phyloP scores from a whole-genome alignment of 2,329 filamentous ascomycete genomes.

The Rutstroemia sp. region DNA sequence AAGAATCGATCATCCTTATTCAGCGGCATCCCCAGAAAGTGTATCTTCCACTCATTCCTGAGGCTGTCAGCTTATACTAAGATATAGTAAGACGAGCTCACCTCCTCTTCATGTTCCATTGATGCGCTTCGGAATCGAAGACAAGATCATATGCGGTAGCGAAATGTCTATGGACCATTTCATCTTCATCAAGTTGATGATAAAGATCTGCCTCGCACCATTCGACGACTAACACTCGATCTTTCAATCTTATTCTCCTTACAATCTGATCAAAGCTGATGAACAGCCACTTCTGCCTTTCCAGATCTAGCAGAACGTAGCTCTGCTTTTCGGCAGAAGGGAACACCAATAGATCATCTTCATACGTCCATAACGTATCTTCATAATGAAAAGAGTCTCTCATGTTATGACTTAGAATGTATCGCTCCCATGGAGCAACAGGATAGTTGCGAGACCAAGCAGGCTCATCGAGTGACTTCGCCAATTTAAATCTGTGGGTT shows the following conservation, averaged over 20 bases:
- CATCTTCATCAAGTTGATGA: constrained; percentile 43
- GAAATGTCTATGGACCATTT: constrained; percentile 49
- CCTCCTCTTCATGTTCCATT: constrained; percentile 42
- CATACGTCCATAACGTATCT: constrained; percentile 48
- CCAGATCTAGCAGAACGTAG: constrained; percentile 45
- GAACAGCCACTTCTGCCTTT: constrained; percentile 40
- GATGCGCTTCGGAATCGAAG: constrained; percentile 7
- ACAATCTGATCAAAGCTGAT: constrained; percentile 46
- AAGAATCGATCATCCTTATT: constrained; percentile 54
- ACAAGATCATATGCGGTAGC: constrained; percentile 50
- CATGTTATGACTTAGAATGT: constrained; percentile 31
- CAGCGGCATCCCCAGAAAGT: constrained; percentile 48
- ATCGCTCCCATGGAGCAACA: constrained; percentile 39
- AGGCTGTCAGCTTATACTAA: neutral
- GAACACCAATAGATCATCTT: constrained; percentile 46
- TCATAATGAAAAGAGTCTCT: constrained; percentile 38
- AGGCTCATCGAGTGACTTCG: constrained; percentile 28
- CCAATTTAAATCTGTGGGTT: constrained; percentile 38
- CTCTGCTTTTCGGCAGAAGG: constrained; percentile 29
- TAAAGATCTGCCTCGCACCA: constrained; percentile 50
- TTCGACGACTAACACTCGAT: constrained; percentile 52
- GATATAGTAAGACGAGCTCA: constrained; percentile 25
- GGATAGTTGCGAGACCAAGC: constrained; percentile 28
- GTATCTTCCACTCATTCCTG: constrained; percentile 49
- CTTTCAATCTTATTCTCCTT: constrained; percentile 45